These are phyloP conservation scores for Neurospora hispaniola DNA, from an alignment of 495 filamentous ascomycete genomes.

Conservation along the genomic window DNA sequence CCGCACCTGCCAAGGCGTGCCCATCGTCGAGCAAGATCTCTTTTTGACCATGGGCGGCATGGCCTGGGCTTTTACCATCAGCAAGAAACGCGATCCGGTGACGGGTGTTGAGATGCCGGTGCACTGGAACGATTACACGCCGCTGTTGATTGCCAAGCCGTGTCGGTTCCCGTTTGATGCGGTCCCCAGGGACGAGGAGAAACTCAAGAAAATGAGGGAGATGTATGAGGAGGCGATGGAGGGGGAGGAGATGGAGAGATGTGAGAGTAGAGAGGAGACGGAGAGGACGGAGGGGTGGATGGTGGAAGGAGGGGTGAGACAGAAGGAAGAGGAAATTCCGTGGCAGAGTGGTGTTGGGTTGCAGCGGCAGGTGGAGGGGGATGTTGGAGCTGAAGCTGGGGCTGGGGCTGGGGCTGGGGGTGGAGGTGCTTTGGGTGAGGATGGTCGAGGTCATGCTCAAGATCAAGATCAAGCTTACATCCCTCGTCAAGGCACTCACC, in stretches of 20 bases:
- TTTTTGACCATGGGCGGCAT: slow-evolving; percentile 48
- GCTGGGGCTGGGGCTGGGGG: too few species aligned
- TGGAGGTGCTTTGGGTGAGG: not conserved
- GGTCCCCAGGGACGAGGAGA: slow-evolving; percentile 24
- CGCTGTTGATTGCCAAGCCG: slow-evolving; percentile 45
- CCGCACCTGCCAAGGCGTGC: slow-evolving; percentile 47
- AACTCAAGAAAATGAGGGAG: slow-evolving; percentile 12
- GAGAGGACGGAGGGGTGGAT: not conserved
- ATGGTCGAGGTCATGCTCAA: not conserved
- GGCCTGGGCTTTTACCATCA: slow-evolving; percentile 47
- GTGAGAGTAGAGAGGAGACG: not conserved
- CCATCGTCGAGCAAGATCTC: slow-evolving; percentile 45
- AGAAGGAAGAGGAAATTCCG: not conserved
- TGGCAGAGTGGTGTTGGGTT: not conserved
- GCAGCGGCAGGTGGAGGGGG: too few species aligned
- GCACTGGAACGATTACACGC: slow-evolving; percentile 40
- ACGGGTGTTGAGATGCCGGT: slow-evolving; percentile 30
- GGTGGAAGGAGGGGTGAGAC: not conserved
- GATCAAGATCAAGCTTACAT: not conserved
- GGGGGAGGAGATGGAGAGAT: slow-evolving; percentile 12
- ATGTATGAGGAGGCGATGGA: slow-evolving; percentile 28
- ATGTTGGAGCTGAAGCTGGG: not conserved
- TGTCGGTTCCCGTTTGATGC: slow-evolving; percentile 36
- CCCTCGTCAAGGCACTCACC: not conserved
- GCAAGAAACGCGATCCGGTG: slow-evolving; percentile 25